Evolutionary conservation across 306 rosid species (phyloP), one percentile per base, ranked within the genome.

Genomic region (Prunus campanulata): DNA sequence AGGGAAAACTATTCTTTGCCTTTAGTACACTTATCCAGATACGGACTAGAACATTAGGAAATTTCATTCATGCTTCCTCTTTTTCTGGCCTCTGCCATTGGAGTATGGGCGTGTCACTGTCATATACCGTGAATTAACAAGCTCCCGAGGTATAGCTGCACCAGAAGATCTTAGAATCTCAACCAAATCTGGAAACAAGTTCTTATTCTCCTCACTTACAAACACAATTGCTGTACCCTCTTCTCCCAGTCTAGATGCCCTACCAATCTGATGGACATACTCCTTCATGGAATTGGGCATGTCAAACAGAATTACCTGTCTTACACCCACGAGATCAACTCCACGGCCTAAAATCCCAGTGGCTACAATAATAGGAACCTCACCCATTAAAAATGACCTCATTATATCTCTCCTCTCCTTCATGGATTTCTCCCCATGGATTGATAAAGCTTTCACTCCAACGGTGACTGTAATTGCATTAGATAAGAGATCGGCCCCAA

Each of bases 271-370:
- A 80, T 93, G 97, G 66, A 93, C 90, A 79, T 93, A 93, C 79
- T 93, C 94, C 68, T 87, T 85, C 27, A 89, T 82, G 48, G 96
- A 90, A 87, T 89, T 90, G 24, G 97, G 96, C 90, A 90, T 80
- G 90, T 93, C 97, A 72, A 93, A 93, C 63, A 89, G 86, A 71
- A 93, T 86, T 56, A 90, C 93, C 77, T 90, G 97, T 76, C 87
- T 90, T 68, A 93, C 93, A 74, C 91, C 86, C 67, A 85, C 72
- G 3, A 93, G 91, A 87, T 90, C 97, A 77, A 93, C 70, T 46
- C 96, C 97, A 39, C 97, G 84, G 77, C 97, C 93, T 81, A 93
- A 84, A 73, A 93, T 90, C 78, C 97, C 96, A 6, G 97, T 90
- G 48, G 97, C 96, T 75, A 93, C 97, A 51, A 93, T 79, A 65